Base-by-base conservation (phyloP, 306 rosid species). In the Cucurbita argyrosperma region DNA sequence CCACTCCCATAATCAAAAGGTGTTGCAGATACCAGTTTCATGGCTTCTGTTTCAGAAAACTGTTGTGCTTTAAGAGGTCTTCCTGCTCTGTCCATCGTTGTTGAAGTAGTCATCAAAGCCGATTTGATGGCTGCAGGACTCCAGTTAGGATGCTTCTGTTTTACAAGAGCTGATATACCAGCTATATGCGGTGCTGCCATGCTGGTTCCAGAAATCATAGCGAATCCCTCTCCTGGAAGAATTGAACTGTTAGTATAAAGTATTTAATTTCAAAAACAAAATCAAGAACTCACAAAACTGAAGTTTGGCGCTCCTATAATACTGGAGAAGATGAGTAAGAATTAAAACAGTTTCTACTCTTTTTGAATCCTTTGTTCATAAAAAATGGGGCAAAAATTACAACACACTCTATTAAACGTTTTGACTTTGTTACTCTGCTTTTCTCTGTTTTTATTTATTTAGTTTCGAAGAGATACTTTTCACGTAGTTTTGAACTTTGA, bases 121-220 rank as follows among this genome's bases (percentile, higher is more conserved):
- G 99, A 95, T 83, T 95, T 95, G 62, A 95, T 91, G 80, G 99
- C 99, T 40, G 99, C 96, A 49, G 99, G 99, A 87, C 99, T 95
- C 99, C 99, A 95, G 38, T 83, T 86, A 23, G 96, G 99, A 83
- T 95, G 97, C 86, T 89, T 95, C 92, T 88, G 91, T 88, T 95
- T 95, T 82, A 95, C 72, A 50, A 95, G 97, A 79, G 99, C 99
- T 78, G 97, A 93, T 74, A 95, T 95, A 43, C 99, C 99, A 30
- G 99, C 97, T 81, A 95, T 95, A 83, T 95, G 99, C 8, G 99
- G 99, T 53, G 99, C 97, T 40, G 99, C 92, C 99, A 95, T 95
- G 84, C 99, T 95, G 30, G 99, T 95, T 85, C 99, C 97, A 66
- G 99, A 95, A 73, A 95, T 91, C 96, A 95, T 87, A 65, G 99